Percentiles rank a stretch among this genome's conserved stretches.
These are phyloP conservation scores for Acrasis kona DNA, from an alignment of 78 protist genomes.

Conservation along the genomic window DNA sequence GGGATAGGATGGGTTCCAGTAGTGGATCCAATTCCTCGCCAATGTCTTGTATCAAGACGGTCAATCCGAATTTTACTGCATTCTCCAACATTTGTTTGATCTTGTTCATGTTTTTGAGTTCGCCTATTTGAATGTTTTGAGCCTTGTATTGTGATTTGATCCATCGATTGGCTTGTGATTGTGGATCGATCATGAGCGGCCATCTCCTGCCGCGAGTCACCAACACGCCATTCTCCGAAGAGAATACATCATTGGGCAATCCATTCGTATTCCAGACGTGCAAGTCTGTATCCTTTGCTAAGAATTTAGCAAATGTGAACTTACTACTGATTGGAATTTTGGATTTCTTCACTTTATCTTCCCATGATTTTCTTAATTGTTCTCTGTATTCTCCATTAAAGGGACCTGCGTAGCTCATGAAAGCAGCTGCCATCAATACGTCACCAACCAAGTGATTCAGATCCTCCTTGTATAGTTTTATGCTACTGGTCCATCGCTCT, in stretches of 20 bases:
- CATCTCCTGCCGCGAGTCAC: constrained; percentile 67
- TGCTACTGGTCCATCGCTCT: constrained; percentile 53
- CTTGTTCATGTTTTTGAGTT: constrained; percentile 23
- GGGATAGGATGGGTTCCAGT: constrained; percentile 58
- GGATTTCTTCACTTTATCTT: not conserved
- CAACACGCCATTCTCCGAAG: constrained; percentile 70
- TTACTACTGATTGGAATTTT: not conserved
- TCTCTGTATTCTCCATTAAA: constrained; percentile 61
- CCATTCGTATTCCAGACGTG: constrained; percentile 66
- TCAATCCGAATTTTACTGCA: constrained; percentile 65
- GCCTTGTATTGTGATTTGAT: constrained; percentile 45
- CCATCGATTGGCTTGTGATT: constrained; percentile 81
- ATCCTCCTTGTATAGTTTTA: constrained; percentile 5
- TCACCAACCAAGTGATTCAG: constrained; percentile 61
- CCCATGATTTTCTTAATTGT: constrained; percentile 25
- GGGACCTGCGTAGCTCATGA: constrained; percentile 80
- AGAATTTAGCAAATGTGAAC: constrained; percentile 41
- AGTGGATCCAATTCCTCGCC: constrained; percentile 60
- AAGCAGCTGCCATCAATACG: constrained; percentile 66
- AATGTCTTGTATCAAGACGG: constrained; percentile 69
- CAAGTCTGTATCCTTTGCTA: constrained; percentile 52
- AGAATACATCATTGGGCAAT: constrained; percentile 70
- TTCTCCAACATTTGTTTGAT: constrained; percentile 47
- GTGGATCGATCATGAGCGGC: constrained; percentile 89
- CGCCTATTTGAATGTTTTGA: constrained; percentile 24